Base-by-base conservation (phyloP, 768 basidiomycete genomes). In the Sistotremastrum niveocremeum region DNA sequence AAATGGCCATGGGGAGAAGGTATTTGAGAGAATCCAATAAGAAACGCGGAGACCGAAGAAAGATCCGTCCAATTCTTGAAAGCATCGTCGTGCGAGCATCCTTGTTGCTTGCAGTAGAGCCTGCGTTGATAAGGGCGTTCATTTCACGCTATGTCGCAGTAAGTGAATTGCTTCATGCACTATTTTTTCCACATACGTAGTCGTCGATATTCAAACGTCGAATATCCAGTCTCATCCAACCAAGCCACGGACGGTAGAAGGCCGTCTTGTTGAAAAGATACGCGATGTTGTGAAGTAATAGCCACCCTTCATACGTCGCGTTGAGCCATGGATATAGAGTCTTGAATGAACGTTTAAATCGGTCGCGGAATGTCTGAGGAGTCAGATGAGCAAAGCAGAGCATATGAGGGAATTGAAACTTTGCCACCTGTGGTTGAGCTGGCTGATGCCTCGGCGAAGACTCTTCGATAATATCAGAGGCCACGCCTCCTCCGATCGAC, bases 201-300 rank as follows among this genome's bases (percentile, higher is more conserved):
- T 91, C 89, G 44, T 85, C 85, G 28, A 77, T 64, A 31, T 79
- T 76, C 46, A 91, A 68, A 38, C 95, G 74, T 35, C 86, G 79
- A 10, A 97, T 62, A 54, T 88, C 84, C 5, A 94, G 68, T 5
- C 87, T 82, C 39, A 91, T 73, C 82, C 84, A 84, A 28, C 74
- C 68, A 42, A 95, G 65, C 93, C 93, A 98, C 8, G 94, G 91
- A 53, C 93, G 76, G 62, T 94, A 90, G 57, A 79, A 83, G 4
- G 81, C 73, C 11, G 84, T 87, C 60, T 71, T 73, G 51, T 90
- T 88, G 56, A 95, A 97, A 9, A 97, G 70, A 63, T 95, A 98
- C 9, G 80, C 78, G 41, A 97, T 63, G 59, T 95, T 97, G 68
- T 78, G 89, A 4, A 72, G 63, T 5, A 97, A 69, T 46, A 93